phyloP scores from a whole-genome alignment of 2,329 filamentous ascomycete species.

The Aspergillus pseudoterreus region DNA sequence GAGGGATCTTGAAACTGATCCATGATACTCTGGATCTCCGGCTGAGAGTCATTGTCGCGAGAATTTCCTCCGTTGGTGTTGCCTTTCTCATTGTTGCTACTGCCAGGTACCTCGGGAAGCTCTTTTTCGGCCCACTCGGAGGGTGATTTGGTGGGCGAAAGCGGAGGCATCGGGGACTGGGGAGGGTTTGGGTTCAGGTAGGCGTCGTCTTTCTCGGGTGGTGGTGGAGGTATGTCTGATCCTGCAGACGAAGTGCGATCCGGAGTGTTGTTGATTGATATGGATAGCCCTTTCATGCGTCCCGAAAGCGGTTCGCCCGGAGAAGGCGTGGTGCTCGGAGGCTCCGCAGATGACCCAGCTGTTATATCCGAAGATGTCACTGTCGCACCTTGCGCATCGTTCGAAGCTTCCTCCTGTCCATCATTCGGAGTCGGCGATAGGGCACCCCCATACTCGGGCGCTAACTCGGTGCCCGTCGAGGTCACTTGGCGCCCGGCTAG shows the following conservation, averaged over 20 bases:
- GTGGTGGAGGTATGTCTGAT: slow-evolving; percentile 41
- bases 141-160: slow-evolving; percentile 37
- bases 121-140: slow-evolving; percentile 38
- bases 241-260: slow-evolving; percentile 13
- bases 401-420: slow-evolving; percentile 7
- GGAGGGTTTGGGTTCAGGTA: slow-evolving; percentile 46
- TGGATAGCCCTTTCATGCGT: slow-evolving; percentile 29
- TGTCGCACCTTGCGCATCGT: slow-evolving; percentile 1
- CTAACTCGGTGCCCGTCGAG: slow-evolving; percentile 15
- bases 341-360: slow-evolving; percentile 6
- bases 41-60: slow-evolving; percentile 66
- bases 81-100: slow-evolving; percentile 43
- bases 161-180: slow-evolving; percentile 30
- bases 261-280: slow-evolving; percentile 22
- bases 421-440: slow-evolving; percentile 6
- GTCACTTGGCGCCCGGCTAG: slow-evolving; percentile 20
- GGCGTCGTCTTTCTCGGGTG: slow-evolving; percentile 49
- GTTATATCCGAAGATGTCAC: slow-evolving; percentile 4
- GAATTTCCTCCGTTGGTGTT: slow-evolving; percentile 56
- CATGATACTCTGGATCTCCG: slow-evolving; percentile 97
- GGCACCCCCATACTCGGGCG: slow-evolving; percentile 18
- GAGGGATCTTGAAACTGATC: slow-evolving; percentile 81
- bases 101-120: slow-evolving; percentile 33
- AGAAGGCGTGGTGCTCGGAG: slow-evolving; percentile 10
- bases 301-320: slow-evolving; percentile 21